Evolutionary conservation across 2,329 filamentous ascomycete species (phyloP).

Genomic region (Diaporthe citri): DNA sequence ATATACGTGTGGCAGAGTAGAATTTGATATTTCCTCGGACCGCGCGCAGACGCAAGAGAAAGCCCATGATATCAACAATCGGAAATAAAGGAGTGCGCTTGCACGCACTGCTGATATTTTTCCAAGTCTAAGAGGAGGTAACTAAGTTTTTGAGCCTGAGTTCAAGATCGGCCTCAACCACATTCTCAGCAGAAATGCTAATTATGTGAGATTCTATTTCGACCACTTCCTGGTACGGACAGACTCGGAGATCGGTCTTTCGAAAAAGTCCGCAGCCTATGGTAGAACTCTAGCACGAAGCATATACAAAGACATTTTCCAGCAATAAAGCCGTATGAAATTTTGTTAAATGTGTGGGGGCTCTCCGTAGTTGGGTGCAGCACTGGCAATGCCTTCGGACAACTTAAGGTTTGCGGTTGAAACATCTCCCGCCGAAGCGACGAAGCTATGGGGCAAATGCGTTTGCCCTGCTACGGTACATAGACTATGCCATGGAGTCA

Average conservation of each 20-base stretch:
- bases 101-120: neutral
- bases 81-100: neutral
- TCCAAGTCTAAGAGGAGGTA: neutral
- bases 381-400: neutral
- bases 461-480: neutral
- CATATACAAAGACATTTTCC: neutral
- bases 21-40: too few relatives aligned
- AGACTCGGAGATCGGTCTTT: neutral
- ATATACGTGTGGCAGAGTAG: too few relatives aligned
- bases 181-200: neutral
- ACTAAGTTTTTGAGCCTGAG: neutral
- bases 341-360: neutral
- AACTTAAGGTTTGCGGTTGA: neutral
- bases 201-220: neutral
- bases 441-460: neutral
- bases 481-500: neutral
- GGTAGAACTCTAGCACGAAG: neutral
- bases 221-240: neutral
- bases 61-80: too few relatives aligned
- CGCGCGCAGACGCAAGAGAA: too few relatives aligned
- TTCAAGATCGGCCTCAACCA: neutral
- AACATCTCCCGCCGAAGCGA: neutral
- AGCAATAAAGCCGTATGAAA: neutral
- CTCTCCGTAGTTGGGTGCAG: neutral
- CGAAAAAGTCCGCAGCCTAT: neutral